Evolutionary conservation across 2,329 filamentous ascomycete species (phyloP).

Genomic region (Bipolaris sorokiniana): DNA sequence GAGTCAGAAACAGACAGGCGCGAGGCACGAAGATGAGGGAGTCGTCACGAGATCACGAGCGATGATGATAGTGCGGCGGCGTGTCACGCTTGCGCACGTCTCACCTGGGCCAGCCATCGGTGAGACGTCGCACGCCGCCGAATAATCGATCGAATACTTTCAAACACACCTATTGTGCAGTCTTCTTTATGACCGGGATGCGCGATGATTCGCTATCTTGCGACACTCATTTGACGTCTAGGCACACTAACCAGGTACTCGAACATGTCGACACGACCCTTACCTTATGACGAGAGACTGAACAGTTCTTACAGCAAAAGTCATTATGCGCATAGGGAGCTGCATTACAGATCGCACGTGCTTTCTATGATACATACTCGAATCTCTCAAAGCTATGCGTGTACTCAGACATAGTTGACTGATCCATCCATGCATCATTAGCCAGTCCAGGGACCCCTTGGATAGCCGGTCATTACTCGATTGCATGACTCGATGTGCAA

Average conservation of each 20-base stretch:
- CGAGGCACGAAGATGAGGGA: conserved; percentile 13
- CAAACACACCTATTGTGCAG: background rate
- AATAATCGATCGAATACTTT: conserved; percentile 7
- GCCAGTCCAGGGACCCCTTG: background rate
- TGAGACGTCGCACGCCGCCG: conserved; percentile 20
- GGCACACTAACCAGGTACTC: background rate
- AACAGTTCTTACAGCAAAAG: background rate
- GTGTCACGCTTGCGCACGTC: conserved; percentile 35
- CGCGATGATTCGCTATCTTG: too few species aligned
- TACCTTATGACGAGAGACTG: background rate
- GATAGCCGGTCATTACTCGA: background rate
- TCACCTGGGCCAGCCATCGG: conserved; percentile 24
- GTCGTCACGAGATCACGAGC: conserved; percentile 33
- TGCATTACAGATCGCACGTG: too few species aligned
- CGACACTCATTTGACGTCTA: background rate
- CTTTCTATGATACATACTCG: background rate
- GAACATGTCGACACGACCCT: background rate
- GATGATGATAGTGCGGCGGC: conserved; percentile 11
- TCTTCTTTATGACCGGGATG: background rate
- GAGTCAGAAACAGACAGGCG: conserved; percentile 12
- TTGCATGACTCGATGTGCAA: background rate
- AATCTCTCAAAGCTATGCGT: background rate
- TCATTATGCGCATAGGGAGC: background rate
- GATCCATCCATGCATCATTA: background rate
- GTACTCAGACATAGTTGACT: background rate